Evolutionary conservation across 75 land plant species (phyloP).

Genomic region (Ceratopteris richardii): DNA sequence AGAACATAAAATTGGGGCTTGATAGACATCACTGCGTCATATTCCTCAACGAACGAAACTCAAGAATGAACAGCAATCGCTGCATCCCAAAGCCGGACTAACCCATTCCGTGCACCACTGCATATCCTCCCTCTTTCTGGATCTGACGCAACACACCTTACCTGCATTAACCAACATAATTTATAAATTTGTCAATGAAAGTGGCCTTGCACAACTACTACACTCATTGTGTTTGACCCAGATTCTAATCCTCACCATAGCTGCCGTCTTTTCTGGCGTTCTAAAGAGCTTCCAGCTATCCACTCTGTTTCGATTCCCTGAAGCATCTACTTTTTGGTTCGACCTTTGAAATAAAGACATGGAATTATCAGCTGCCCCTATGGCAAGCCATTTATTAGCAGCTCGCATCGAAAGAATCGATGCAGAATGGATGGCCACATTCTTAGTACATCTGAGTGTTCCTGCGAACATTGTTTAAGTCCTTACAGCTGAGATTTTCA

Average conservation of each 20-base stretch:
- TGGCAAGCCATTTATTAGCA: conserved; percentile 80
- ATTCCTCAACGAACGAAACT: too few relatives aligned
- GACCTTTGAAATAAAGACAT: conserved; percentile 94
- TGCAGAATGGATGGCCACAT: conserved; percentile 59
- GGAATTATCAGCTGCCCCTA: conserved; percentile 96
- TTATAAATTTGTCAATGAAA: too few relatives aligned
- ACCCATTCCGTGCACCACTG: conserved; percentile 96
- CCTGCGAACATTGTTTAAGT: conserved; percentile 30
- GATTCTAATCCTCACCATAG: conserved; percentile 84
- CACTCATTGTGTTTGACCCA: too few relatives aligned
- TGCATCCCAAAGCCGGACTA: conserved; percentile 97
- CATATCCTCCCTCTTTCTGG: conserved; percentile 92
- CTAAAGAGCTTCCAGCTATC: conserved; percentile 89
- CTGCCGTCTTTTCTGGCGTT: conserved; percentile 81
- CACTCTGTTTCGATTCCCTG: conserved; percentile 27
- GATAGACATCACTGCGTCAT: too few relatives aligned
- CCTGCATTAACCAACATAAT: too few relatives aligned
- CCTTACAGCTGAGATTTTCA: neutral
- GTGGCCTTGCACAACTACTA: too few relatives aligned
- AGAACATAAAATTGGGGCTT: too few relatives aligned
- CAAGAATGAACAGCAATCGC: conserved; percentile 46
- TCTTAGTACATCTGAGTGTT: conserved; percentile 64
- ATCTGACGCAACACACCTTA: conserved; percentile 83
- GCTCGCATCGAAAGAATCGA: conserved; percentile 75
- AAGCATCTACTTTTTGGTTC: conserved; percentile 51